Evolutionary conservation across 2,329 filamentous ascomycete species (phyloP), one percentile per base, ranked within the genome.

Genomic region (Eutypella sp.): DNA sequence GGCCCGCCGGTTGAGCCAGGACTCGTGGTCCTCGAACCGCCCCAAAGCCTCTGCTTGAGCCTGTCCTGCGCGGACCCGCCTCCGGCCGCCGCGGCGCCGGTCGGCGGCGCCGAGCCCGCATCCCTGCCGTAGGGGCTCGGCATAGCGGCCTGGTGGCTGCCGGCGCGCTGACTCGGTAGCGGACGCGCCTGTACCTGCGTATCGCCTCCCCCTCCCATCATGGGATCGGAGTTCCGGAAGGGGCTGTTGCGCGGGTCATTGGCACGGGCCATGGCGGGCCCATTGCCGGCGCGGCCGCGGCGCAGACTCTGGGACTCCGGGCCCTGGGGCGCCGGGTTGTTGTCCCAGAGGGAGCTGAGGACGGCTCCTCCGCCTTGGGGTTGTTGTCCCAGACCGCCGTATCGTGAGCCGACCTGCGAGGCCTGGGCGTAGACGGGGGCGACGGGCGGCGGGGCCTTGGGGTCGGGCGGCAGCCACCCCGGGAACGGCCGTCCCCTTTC

Each of bases 381-480:
- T 41, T 65, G 62, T 33, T 68, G 67, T 16, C 61, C 50, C 27
- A 72, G 57, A 5, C 69, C 70, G 52, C 76, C 76, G 67, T 82
- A 79, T 59, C 75, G 73, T 54, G 77, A 66, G 59, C 74, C 71
- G 58, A 79, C 68, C 60, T 68, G 59, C 61, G 71, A 66, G 50
- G 68, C 62, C 64, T 77, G 66, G 52, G 77, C 68, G 67, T 79
- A 74, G 50, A 81, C 63, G 47, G 79, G 65, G 53, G 76, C 71
- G 40, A 70, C 66, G 27, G 78, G 72, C 31, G 76, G 75, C 36
- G 82, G 81, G 4, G 79, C 81, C 67, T 89, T 92, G n/a, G 89
- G 91, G 65, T 96, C 89, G 5, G 88, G 84, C 7, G 91, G 89
- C 7, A 97, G 83, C 92, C 93, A 97, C 56, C 75, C 70, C 1